Base-by-base conservation (phyloP, 2,329 filamentous ascomycete genomes). In the Colletotrichum sidae region DNA sequence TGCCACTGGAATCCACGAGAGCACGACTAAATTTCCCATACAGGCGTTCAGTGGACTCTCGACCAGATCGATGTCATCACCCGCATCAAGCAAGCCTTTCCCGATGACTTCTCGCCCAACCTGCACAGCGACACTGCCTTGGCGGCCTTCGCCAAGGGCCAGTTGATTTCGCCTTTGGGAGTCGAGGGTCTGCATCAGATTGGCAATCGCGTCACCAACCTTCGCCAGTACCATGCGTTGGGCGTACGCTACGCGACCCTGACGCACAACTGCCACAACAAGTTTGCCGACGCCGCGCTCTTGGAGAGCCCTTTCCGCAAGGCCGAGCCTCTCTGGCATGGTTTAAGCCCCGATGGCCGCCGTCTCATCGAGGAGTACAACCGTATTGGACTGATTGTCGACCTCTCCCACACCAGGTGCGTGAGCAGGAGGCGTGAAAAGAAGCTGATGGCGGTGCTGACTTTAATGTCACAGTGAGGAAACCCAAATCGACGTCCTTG, bases 171-270 rank as follows among this genome's bases (percentile, higher is more conserved):
- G 1, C 92, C 92, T 0, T 80, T 95, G 4, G 92, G 90, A 3
- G 88, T 96, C 56, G 94, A 97, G 79, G 95, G 95, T 4, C 85
- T 97, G 8, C 95, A 98, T 74, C 95, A 97, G 72, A 96, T 98
- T 70, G 94, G 93, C 64, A 97, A 97, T 79, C 92, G 89, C 1
- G 82, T 90, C 33, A 85, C 91, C 45, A 94, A 89, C 59, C 82
- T 98, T 9, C 89, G 95, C 7, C 83, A 88, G 33, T 97, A 90
- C 77, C 83, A 96, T 76, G 81, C 85, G 3, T 83, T 97, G 3
- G 95, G 95, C 2, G 94, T 94, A 6, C 89, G 93, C 54, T 97
- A 97, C 73, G 90, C 90, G 15, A 97, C 94, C 0, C 81, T 98
- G 13, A 97, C 93, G 2, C 95, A 97, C 82, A 97, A 97, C 77